These are phyloP conservation scores for Colletotrichum sp. DNA, from an alignment of 2,329 filamentous ascomycete genomes.

Conservation along the genomic window DNA sequence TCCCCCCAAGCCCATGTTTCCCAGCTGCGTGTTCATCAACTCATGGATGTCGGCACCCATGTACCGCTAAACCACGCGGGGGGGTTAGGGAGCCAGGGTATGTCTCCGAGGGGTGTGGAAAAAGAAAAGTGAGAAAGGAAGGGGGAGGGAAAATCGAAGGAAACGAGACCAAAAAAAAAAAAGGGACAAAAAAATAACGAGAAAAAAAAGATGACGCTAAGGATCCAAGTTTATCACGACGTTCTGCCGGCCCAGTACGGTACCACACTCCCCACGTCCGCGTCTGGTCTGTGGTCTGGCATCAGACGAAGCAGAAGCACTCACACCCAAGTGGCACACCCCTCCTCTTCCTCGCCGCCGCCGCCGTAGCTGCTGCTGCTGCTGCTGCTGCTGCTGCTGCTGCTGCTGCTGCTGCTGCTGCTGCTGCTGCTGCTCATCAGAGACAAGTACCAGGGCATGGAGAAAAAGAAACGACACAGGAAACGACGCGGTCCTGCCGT, in stretches of 20 bases:
- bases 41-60: slow-evolving; percentile 14
- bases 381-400: no score
- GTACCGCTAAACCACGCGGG: slow-evolving; percentile 16
- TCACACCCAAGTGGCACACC: slow-evolving; percentile 24
- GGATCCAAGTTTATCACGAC: slow-evolving; percentile 22
- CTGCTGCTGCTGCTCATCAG: slow-evolving; percentile 13
- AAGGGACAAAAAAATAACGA: not conserved
- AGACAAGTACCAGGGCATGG: slow-evolving; percentile 25
- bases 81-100: slow-evolving; percentile 3
- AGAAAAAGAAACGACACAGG: slow-evolving; percentile 23
- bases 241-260: slow-evolving; percentile 9
- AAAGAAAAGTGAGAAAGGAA: not conserved
- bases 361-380: not conserved
- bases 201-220: slow-evolving; percentile 13
- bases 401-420: no score
- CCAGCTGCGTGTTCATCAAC: slow-evolving; percentile 15
- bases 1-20: slow-evolving; percentile 8
- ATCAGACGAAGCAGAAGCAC: slow-evolving; percentile 21
- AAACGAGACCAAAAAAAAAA: not conserved
- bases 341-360: slow-evolving; percentile 16
- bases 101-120: not conserved
- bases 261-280: slow-evolving; percentile 18
- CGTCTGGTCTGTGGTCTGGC: slow-evolving; percentile 14
- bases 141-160: not conserved
- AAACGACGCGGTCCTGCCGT: slow-evolving; percentile 19